Percentiles rank a stretch among this genome's conserved stretches.
Conservation (phyloP, 2,329 filamentous ascomycete species). For the Cordyceps tenuipes region DNA sequence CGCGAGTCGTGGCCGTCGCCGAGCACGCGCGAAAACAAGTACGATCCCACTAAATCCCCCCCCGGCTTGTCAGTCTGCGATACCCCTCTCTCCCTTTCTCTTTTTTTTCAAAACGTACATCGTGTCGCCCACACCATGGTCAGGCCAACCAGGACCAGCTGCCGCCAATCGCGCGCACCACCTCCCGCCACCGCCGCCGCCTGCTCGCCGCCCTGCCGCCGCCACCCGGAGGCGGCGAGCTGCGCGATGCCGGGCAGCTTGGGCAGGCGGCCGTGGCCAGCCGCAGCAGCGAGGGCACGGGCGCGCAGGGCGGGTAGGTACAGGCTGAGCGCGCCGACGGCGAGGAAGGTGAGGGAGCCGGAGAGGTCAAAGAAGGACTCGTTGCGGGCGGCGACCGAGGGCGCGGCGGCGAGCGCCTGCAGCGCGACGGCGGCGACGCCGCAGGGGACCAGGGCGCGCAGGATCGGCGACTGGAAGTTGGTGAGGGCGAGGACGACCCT, state of each 20-base stretch:
- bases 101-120: constrained; percentile 27
- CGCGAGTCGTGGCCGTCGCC: constrained; percentile 49
- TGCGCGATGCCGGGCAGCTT: constrained; percentile 37
- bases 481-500: constrained; percentile 45
- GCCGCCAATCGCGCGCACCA: constrained; percentile 46
- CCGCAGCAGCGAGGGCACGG: constrained; percentile 34
- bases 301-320: constrained; percentile 52
- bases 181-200: neutral
- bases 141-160: constrained; percentile 31
- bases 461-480: constrained; percentile 52
- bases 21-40: constrained; percentile 54
- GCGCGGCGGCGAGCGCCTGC: constrained; percentile 53
- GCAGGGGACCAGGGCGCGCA: constrained; percentile 53
- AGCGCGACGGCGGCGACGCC: constrained; percentile 55
- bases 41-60: constrained; percentile 42
- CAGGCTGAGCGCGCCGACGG: constrained; percentile 53
- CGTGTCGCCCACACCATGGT: constrained; percentile 51
- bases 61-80: neutral
- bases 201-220: neutral
- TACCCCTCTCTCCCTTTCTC: no score
- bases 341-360: constrained; percentile 57
- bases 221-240: constrained; percentile 23
- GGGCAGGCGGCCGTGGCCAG: constrained; percentile 23
- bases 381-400: constrained; percentile 50
- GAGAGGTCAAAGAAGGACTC: constrained; percentile 63